Conservation (phyloP, 441 rosid genomes). For the Populus hybrid region DNA sequence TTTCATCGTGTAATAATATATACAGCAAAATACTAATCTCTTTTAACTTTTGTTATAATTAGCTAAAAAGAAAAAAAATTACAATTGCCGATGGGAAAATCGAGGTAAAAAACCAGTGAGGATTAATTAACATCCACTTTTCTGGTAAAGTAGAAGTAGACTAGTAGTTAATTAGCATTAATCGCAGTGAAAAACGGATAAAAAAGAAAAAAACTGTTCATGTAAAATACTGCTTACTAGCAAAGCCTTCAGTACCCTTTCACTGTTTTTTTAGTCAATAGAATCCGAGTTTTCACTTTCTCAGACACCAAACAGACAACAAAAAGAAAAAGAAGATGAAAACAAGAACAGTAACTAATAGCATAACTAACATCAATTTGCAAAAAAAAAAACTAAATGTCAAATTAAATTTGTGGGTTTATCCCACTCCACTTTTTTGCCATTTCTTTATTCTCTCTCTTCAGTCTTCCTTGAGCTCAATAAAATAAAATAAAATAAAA, state of each 20-base stretch:
- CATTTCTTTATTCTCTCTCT: slow-evolving; percentile 16
- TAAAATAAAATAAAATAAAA: neutral
- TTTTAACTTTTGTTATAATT: no score
- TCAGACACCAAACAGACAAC: slow-evolving; percentile 11
- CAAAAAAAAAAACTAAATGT: neutral
- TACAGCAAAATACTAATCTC: no score
- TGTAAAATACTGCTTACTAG: no score
- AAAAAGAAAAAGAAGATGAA: neutral
- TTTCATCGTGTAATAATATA: no score
- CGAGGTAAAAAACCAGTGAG: neutral
- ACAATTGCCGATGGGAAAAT: neutral
- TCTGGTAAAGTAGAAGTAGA: neutral
- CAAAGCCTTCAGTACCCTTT: neutral
- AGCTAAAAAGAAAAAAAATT: no score
- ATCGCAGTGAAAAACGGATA: neutral
- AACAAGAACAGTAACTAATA: neutral
- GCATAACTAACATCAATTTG: neutral
- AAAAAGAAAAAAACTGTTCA: neutral
- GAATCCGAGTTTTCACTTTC: neutral
- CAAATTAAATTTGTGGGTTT: neutral
- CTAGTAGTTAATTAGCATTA: neutral
- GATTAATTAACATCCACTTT: neutral
- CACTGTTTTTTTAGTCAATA: neutral
- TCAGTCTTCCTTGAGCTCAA: neutral
- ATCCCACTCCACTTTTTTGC: slow-evolving; percentile 23